phyloP scores from a whole-genome alignment of 164 flowering plant genomes.

The Platanus orientalis region DNA sequence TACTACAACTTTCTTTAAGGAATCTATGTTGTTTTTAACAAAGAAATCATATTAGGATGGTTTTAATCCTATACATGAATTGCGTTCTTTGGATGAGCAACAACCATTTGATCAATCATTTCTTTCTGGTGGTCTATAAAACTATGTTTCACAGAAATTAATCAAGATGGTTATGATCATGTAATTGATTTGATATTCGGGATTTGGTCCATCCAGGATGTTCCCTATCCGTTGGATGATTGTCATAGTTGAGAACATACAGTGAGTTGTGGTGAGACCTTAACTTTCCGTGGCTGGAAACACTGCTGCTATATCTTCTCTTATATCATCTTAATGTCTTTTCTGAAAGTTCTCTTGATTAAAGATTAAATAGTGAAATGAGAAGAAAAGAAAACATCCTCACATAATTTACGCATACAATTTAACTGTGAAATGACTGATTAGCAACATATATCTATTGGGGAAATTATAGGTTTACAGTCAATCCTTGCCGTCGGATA shows the following conservation, averaged over 20 bases:
- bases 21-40: neutral
- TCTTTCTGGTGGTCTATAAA: neutral
- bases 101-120: neutral
- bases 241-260: no score
- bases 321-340: neutral
- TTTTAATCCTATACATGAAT: neutral
- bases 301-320: neutral
- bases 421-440: neutral
- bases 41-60: neutral
- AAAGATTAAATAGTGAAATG: no score
- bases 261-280: no score
- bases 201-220: neutral
- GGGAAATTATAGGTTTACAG: conserved; percentile 50
- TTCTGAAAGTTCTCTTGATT: neutral
- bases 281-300: neutral
- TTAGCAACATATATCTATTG: neutral
- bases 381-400: no score
- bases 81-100: neutral
- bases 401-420: neutral
- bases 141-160: no score
- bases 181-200: neutral
- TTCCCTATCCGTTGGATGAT: no score
- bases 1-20: neutral
- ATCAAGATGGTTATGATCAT: neutral
- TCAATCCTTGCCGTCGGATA: conserved; percentile 74